Evolutionary conservation across 331 rosid species (phyloP), one percentile per base, ranked within the genome.

Genomic region (Ulmus americana): DNA sequence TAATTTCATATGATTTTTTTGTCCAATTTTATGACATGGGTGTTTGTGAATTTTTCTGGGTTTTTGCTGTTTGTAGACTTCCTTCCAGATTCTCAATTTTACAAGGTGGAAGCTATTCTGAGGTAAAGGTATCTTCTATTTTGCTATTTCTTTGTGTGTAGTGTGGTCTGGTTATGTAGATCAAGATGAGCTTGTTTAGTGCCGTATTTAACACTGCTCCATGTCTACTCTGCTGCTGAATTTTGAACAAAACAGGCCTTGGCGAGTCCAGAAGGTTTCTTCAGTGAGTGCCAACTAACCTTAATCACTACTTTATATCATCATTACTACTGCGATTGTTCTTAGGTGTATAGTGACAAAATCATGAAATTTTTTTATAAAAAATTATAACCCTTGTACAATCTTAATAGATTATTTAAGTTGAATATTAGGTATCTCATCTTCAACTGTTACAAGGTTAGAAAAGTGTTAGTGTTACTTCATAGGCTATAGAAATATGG

Each of bases 21-120:
- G 35, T 28, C 35, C 35, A 12, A 5, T n/a, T 55, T 6, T 8
- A 11, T 38, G 7, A 46, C 50, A 62, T 20, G 18, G 51, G 44
- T 54, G 43, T 72, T 45, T 49, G 20, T 64, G 45, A 40, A 35
- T 48, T 68, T 55, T 59, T 68, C 10, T 45, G 49, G 45, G 20
- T 53, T 7, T 46, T 65, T 55, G 59, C 63, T 67, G 64, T 67
- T 73, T 39, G 55, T 75, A 81, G 97, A 63, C 44, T 85, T 83
- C 77, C 50, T 70, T 60, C 95, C 95, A 10, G 86, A 82, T 69
- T 79, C 95, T 41, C 47, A 92, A 59, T 89, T 86, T 76, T 92
- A 86, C 82, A 86, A 89, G 80, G 85, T 92, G 74, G 98, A 89
- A 85, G 98, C 97, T 8, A 85, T 92, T 80, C 76, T 92, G 63